Conservation (phyloP, 2,329 filamentous ascomycete species). For the Stachybotrys elegans region DNA sequence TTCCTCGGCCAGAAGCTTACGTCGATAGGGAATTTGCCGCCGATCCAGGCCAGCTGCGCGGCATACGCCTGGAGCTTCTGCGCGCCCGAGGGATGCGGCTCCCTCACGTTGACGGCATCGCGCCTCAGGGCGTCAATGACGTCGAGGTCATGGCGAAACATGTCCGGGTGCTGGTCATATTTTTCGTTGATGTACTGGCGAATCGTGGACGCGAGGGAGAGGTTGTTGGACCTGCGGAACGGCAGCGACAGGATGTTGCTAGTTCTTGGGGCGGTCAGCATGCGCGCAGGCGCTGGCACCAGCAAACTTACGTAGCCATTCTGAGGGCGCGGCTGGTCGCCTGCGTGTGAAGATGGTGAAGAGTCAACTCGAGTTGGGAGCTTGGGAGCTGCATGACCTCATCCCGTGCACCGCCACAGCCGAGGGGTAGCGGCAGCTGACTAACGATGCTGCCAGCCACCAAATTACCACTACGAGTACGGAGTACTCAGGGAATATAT, state of each 20-base stretch:
- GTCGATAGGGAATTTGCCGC: constrained; percentile 94
- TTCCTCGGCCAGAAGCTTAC: constrained; percentile 35
- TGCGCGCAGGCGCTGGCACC: too few relatives aligned
- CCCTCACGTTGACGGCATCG: constrained; percentile 83
- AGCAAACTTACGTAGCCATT: background rate
- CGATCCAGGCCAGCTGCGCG: constrained; percentile 87
- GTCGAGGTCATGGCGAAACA: constrained; percentile 84
- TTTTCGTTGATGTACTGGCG: constrained; percentile 95
- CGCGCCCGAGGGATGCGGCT: constrained; percentile 82
- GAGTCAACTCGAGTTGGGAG: background rate
- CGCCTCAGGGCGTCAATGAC: constrained; percentile 77
- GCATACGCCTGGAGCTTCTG: constrained; percentile 88
- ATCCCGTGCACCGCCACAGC: background rate
- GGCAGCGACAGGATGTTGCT: constrained; percentile 71
- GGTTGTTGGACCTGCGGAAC: constrained; percentile 77
- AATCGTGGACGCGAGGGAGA: constrained; percentile 77
- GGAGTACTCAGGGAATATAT: too few relatives aligned
- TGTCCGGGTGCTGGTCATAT: constrained; percentile 98
- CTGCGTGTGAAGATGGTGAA: background rate
- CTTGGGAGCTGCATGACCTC: background rate
- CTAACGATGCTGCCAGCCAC: too few relatives aligned
- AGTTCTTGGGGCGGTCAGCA: constrained; percentile 13
- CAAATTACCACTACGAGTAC: too few relatives aligned
- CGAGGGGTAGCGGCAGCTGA: too few relatives aligned
- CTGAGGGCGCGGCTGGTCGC: background rate